Evolutionary conservation across 768 basidiomycete species (phyloP).

Genomic region (Mycena indigotica): DNA sequence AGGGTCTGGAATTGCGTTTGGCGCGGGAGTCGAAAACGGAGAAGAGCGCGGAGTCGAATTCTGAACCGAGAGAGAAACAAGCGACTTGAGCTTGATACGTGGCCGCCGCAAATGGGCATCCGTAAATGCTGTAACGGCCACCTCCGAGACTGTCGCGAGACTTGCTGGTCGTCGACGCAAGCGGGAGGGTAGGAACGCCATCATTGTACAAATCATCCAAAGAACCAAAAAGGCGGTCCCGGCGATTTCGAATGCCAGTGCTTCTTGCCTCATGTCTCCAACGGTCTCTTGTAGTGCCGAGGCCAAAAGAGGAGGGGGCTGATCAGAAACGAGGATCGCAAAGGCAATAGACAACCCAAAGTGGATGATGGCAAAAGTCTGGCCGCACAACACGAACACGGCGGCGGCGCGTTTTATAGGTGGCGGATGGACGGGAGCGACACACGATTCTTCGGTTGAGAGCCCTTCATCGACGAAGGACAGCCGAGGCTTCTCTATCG

Average conservation of each 20-base stretch:
- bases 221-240: conserved; percentile 22
- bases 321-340: conserved; percentile 15
- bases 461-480: conserved; percentile 17
- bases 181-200: conserved; percentile 23
- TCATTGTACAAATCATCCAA: conserved; percentile 25
- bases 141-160: conserved; percentile 13
- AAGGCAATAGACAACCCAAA: conserved; percentile 20
- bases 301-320: conserved; percentile 6
- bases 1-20: conserved; percentile 12
- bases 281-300: conserved; percentile 11
- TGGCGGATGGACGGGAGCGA: not conserved
- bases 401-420: conserved; percentile 6
- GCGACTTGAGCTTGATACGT: not conserved
- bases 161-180: conserved; percentile 14
- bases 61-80: too few relatives aligned
- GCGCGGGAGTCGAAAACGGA: conserved; percentile 21
- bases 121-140: conserved; percentile 13
- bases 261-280: conserved; percentile 10
- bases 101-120: conserved; percentile 6
- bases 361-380: conserved; percentile 21
- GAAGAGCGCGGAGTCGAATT: conserved; percentile 12
- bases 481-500: conserved; percentile 13
- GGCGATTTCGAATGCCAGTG: conserved; percentile 19
- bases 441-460: conserved; percentile 8
- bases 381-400: conserved; percentile 20